Evolutionary conservation across 805 yeast species (phyloP).

Genomic region (Candida maesae): DNA sequence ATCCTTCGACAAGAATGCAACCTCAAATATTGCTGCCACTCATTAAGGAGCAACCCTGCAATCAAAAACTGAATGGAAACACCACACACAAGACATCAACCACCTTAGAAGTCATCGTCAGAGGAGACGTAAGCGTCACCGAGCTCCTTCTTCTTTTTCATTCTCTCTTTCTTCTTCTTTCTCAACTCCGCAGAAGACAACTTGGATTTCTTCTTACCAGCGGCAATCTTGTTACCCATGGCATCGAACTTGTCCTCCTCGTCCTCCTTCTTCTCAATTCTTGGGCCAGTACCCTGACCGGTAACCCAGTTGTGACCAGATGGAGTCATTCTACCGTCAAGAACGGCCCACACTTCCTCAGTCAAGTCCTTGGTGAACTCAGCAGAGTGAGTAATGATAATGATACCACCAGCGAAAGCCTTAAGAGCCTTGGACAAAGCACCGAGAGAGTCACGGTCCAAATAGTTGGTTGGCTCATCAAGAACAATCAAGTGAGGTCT

Average conservation of each 20-base stretch:
- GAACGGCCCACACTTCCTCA: slow-evolving; percentile 99
- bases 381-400: slow-evolving; percentile 99
- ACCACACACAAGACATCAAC: no score
- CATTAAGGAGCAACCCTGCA: slow-evolving; percentile 3
- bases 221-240: slow-evolving; percentile 99
- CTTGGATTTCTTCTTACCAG: slow-evolving; percentile 95
- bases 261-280: slow-evolving; percentile 92
- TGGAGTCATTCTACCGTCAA: slow-evolving; percentile 98
- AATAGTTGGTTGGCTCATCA: slow-evolving; percentile 99
- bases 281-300: slow-evolving; percentile 99
- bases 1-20: neutral
- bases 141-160: slow-evolving; percentile 99
- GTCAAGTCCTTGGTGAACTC: slow-evolving; percentile 99
- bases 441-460: slow-evolving; percentile 99
- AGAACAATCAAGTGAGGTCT: slow-evolving; percentile 99
- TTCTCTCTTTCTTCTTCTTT: slow-evolving; percentile 99
- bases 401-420: slow-evolving; percentile 99
- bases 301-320: slow-evolving; percentile 99
- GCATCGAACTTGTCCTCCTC: slow-evolving; percentile 99
- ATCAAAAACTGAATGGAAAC: no score
- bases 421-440: slow-evolving; percentile 99
- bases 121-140: slow-evolving; percentile 99
- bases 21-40: slow-evolving; percentile 9
- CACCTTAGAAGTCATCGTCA: slow-evolving; percentile 60
- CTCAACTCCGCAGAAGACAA: slow-evolving; percentile 98